Evolutionary conservation across 352 stramenopile species (phyloP).

Genomic region (Phytophthora nicotianae): DNA sequence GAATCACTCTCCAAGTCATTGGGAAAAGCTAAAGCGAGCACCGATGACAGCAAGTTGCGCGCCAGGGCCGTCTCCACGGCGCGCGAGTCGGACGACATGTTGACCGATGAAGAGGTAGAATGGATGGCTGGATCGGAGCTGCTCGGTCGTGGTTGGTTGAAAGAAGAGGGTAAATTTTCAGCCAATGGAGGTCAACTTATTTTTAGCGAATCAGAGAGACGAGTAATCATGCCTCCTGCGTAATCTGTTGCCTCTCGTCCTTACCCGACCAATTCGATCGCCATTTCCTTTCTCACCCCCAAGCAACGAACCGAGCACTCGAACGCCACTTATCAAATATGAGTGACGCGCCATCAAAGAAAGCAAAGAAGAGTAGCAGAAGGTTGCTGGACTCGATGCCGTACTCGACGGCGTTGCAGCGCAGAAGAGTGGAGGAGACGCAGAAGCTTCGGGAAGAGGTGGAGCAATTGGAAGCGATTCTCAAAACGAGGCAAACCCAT

Average conservation of each 20-base stretch:
- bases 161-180: neutral
- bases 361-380: neutral
- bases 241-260: neutral
- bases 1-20: conserved; percentile 54
- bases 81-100: conserved; percentile 15
- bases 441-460: neutral
- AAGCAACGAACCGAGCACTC: too few species aligned
- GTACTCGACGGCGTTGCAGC: conserved; percentile 1
- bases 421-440: neutral
- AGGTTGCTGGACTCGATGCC: neutral
- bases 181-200: conserved; percentile 6
- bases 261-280: neutral
- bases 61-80: conserved; percentile 46
- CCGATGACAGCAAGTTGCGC: conserved; percentile 81
- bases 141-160: conserved; percentile 11
- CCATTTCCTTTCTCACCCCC: too few species aligned
- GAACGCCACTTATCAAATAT: neutral
- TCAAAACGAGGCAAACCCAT: neutral
- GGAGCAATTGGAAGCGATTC: neutral
- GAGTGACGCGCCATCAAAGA: neutral
- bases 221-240: neutral
- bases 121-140: conserved; percentile 23
- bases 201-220: conserved; percentile 13
- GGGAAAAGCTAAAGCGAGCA: conserved; percentile 74
- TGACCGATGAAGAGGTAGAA: conserved; percentile 3